Evolutionary conservation across 495 filamentous ascomycete genomes (phyloP), one percentile per base, ranked within the genome.

Genomic region (Amniculicola lignicola): DNA sequence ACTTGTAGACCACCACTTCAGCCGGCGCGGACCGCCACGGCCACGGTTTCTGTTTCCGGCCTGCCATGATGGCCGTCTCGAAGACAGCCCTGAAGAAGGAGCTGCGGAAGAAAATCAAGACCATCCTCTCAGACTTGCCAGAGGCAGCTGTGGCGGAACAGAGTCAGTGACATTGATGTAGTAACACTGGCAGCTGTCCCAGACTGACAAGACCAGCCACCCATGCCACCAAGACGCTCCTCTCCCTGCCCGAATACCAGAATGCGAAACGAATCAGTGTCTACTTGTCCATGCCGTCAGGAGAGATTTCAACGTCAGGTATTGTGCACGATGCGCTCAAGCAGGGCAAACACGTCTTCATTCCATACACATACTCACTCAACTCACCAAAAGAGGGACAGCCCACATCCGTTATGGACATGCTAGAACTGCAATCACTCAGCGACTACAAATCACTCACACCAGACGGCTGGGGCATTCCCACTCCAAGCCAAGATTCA

Each of bases 401-500:
- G 15, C 70, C 75, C 1, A 83, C 81, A 19, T 67, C 67, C 11
- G 75, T 88, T 16, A 97, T 98, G 90, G 89, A 96, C 61, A 96
- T 98, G 93, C 78, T 97, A 1, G 81, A 83, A 44, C 74, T 98
- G 53, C 71, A 75, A 43, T 85, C 83, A 22, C 67, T 85, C 37
- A 70, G 74, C 14, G 93, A 97, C 65, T 96, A 87, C 69, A 81
- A 86, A 57, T 77, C 79, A 7, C 73, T 96, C 25, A 70, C 83
- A 50, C 79, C 76, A 21, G 94, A 98, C 67, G 79, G 74, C 57
- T 98, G 93, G 93, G 93, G 90, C 6, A 98, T 98, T 54, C 93
- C 93, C 2, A 87, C 85, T 22, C 78, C 93, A 48, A 74, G 79
- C 49, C 64, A 77, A 57, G 73, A 79, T 12, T 84, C 85, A 4